These are phyloP conservation scores for Capronia coronata DNA, from an alignment of 2,329 filamentous ascomycete species.

Conservation along the genomic window DNA sequence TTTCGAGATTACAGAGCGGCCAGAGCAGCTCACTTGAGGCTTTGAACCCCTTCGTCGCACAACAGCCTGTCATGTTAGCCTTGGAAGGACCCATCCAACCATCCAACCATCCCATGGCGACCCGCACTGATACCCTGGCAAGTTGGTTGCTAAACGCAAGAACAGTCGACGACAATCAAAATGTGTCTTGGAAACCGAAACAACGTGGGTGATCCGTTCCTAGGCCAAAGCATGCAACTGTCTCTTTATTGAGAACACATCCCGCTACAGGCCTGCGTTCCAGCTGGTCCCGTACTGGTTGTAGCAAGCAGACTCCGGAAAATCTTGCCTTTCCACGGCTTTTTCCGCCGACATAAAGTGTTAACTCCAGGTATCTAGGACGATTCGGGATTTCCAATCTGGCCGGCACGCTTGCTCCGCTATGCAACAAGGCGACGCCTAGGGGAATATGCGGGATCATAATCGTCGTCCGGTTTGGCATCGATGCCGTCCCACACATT, in stretches of 20 bases:
- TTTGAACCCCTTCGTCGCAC: conserved; percentile 12
- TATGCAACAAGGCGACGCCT: conserved; percentile 21
- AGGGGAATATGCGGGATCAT: conserved; percentile 21
- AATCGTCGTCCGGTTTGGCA: conserved; percentile 22
- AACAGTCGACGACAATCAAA: conserved; percentile 7
- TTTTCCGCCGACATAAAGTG: conserved; percentile 9
- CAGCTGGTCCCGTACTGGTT: conserved; percentile 8
- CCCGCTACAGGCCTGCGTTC: conserved; percentile 19
- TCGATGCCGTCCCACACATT: conserved; percentile 17
- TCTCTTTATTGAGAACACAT: conserved; percentile 9
- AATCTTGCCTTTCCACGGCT: not conserved
- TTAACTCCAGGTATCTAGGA: conserved; percentile 12
- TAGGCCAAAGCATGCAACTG: conserved; percentile 13
- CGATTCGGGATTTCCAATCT: conserved; percentile 10
- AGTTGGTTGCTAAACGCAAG: conserved; percentile 3
- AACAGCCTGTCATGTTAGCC: conserved; percentile 27
- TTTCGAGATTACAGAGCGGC: not conserved
- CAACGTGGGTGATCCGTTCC: not conserved
- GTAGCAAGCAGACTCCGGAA: conserved; percentile 4
- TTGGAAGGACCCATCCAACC: conserved; percentile 11
- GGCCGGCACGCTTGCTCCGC: conserved; percentile 8
- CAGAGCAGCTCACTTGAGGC: not conserved
- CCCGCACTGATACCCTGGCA: conserved; percentile 1
- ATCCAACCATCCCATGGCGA: conserved; percentile 1
- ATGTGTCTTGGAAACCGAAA: conserved; percentile 2